Base-by-base conservation (phyloP, 148 eudicot genomes). In the Rhododendron molle region DNA sequence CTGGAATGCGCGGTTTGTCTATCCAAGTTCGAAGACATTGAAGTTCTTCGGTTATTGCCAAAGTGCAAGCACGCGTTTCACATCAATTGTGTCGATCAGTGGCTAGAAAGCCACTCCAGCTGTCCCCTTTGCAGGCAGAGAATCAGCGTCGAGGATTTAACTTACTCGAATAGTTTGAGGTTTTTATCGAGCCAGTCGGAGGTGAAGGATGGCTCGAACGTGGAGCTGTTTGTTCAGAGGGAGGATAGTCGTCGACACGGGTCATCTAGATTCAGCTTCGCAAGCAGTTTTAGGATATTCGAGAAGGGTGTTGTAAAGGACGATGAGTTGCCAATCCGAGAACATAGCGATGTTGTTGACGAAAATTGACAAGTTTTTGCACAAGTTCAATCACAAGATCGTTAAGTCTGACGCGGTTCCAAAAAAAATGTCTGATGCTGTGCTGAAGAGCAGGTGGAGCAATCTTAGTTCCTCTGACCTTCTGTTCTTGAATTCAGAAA, bases 11-110 rank as follows among this genome's bases (percentile, higher is more conserved):
- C 95, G 0, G 94, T 96, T 9, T 96, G 98, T 36, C 83, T 96
- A 28, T 90, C 96, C 0, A 92, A 85, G 86, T 96, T 92, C 50
- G 93, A 93, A 73, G 98, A 94, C 21, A 16, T 84, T 7, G 96
- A 96, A 78, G 81, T 91, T 46, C 89, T 96, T 0, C 80, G 98
- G 36, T 62, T 96, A 32, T 78, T 96, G 7, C 98, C 98, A 5
- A 94, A 92, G 83, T 96, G 98, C 81, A 94, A 90, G 36, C 98
- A 96, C 58, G 96, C 94, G 11, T 96, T 96, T 85, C 98, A 96
- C 38, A 86, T 92, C 20, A 88, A 88, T 56, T 96, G 98, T 76
- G 83, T 96, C n/a, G n/a, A n/a, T n/a, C n/a, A 20, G 50, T 96
- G 98, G 98, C 93, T 96, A 8, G 90, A 89, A 26, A 86, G 76